These are phyloP conservation scores for Tilletia walkeri DNA, from an alignment of 1,284 basidiomycete species.

Conservation along the genomic window DNA sequence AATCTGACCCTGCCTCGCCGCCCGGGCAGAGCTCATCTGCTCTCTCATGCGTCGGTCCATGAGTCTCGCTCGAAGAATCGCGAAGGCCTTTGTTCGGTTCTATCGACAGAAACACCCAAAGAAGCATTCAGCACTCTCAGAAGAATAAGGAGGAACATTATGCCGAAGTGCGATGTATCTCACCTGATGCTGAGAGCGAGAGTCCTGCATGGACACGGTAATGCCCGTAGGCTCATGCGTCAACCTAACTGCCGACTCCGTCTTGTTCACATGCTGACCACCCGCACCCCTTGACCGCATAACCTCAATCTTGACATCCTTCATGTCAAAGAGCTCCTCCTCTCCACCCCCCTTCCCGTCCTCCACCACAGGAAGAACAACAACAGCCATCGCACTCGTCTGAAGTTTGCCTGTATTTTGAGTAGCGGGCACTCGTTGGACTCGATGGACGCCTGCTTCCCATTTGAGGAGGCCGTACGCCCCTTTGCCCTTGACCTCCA, in stretches of 20 bases:
- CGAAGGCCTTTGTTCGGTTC: slow-evolving; percentile 53
- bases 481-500: slow-evolving; percentile 72
- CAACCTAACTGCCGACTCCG: slow-evolving; percentile 93
- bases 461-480: slow-evolving; percentile 31
- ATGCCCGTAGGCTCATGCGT: slow-evolving; percentile 92
- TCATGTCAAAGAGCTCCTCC: slow-evolving; percentile 67
- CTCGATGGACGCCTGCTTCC: slow-evolving; percentile 79
- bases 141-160: background rate
- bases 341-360: slow-evolving; percentile 55
- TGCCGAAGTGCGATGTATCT: slow-evolving; percentile 59
- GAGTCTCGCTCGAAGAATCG: slow-evolving; percentile 46
- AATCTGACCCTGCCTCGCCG: slow-evolving; percentile 44
- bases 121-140: background rate
- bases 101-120: background rate
- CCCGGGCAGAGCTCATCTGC: slow-evolving; percentile 43
- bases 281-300: slow-evolving; percentile 95
- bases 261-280: slow-evolving; percentile 99
- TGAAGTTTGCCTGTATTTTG: slow-evolving; percentile 83
- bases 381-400: slow-evolving; percentile 82
- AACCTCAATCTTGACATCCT: slow-evolving; percentile 84
- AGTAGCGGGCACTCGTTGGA: slow-evolving; percentile 88
- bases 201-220: slow-evolving; percentile 97
- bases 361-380: slow-evolving; percentile 44
- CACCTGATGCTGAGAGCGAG: slow-evolving; percentile 82
- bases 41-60: slow-evolving; percentile 43